phyloP scores from a whole-genome alignment of 768 basidiomycete genomes.

The Clitopilus passeckerianus region DNA sequence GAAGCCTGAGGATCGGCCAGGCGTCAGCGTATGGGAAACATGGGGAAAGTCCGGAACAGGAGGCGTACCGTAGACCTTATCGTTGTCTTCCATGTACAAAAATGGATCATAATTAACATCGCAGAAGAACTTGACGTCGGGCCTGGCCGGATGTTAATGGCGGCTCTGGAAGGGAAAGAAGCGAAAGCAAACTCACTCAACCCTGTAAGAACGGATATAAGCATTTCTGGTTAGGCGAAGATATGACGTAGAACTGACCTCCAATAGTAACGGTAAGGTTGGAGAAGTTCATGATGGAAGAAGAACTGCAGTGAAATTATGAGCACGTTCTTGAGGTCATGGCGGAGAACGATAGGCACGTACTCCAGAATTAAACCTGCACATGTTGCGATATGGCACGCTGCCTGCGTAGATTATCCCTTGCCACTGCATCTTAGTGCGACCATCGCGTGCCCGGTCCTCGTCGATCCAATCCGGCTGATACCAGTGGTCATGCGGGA shows the following conservation, averaged over 20 bases:
- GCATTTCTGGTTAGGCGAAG: constrained; percentile 1
- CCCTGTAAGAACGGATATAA: constrained; percentile 30
- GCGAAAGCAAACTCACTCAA: constrained; percentile 55
- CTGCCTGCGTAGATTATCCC: constrained; percentile 66
- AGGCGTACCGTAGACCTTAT: constrained; percentile 38
- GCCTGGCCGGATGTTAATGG: constrained; percentile 32
- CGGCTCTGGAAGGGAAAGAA: neutral
- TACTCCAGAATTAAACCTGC: constrained; percentile 90
- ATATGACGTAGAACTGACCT: constrained; percentile 24
- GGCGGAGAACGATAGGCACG: constrained; percentile 17
- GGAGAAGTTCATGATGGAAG: constrained; percentile 72
- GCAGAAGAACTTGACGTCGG: constrained; percentile 72
- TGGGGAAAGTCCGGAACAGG: neutral
- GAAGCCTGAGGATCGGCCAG: constrained; percentile 44
- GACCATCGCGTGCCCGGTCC: constrained; percentile 49
- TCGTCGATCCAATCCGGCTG: constrained; percentile 84
- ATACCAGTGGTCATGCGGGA: constrained; percentile 71
- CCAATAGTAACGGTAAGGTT: constrained; percentile 85
- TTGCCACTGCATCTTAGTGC: constrained; percentile 59
- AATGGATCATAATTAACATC: constrained; percentile 82
- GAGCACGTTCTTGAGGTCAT: neutral
- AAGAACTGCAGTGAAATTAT: constrained; percentile 53
- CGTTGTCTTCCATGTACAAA: constrained; percentile 67
- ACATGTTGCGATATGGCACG: constrained; percentile 93
- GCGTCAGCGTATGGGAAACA: neutral